Evolutionary conservation across 163 green algal genomes (phyloP).

Genomic region (Volvox carteri): DNA sequence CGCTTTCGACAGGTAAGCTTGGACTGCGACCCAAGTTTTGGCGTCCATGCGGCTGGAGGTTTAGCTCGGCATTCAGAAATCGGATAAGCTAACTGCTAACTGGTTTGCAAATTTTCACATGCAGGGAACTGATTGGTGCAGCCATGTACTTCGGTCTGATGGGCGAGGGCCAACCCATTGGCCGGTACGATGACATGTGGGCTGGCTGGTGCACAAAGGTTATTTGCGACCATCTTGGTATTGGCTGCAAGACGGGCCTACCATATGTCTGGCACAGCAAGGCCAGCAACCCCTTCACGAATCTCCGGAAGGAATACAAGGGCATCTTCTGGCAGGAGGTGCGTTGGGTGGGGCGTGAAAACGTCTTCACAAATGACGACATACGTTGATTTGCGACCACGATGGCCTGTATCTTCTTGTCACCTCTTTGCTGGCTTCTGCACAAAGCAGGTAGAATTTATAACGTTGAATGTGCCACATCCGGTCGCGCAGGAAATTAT

Average conservation of each 20-base stretch:
- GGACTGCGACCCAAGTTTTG: not conserved
- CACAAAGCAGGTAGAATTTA: too few relatives aligned
- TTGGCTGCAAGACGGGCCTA: slow-evolving; percentile 96
- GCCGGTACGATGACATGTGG: slow-evolving; percentile 99
- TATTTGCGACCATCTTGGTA: slow-evolving; percentile 95
- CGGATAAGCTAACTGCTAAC: not conserved
- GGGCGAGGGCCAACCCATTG: slow-evolving; percentile 96
- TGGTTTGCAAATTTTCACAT: not conserved
- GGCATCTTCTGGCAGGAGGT: slow-evolving; percentile 97
- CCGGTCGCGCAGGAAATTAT: slow-evolving; percentile 94
- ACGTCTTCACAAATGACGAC: too few relatives aligned
- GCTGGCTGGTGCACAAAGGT: slow-evolving; percentile 97
- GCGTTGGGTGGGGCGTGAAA: not conserved
- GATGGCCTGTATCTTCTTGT: too few relatives aligned
- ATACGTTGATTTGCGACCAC: too few relatives aligned
- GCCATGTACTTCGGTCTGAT: slow-evolving; percentile 99
- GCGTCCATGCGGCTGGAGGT: not conserved
- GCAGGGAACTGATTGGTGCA: slow-evolving; percentile 90
- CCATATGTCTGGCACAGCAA: slow-evolving; percentile 99
- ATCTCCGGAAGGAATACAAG: slow-evolving; percentile 99
- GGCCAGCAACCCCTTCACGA: slow-evolving; percentile 96
- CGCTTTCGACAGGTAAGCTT: slow-evolving; percentile 86
- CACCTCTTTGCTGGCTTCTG: too few relatives aligned
- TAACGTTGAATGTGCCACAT: not conserved
- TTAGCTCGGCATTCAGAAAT: too few relatives aligned